A percentile compares a stretch with the other conserved stretches of the same genome.
Conservation (phyloP, 768 basidiomycete genomes). For the Sporobolomyces roseus region DNA sequence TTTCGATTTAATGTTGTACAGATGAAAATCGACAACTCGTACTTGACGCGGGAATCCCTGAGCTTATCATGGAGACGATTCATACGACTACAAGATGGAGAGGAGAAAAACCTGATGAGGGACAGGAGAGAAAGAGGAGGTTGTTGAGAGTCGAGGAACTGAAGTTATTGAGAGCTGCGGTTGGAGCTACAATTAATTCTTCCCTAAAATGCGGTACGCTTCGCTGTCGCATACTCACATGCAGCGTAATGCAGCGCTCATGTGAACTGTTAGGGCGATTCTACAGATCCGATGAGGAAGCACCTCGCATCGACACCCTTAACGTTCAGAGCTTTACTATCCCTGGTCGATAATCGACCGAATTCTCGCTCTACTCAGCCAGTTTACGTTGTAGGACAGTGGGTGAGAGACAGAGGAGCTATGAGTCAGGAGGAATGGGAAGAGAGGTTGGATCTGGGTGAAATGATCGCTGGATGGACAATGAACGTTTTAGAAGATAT, state of each 20-base stretch:
- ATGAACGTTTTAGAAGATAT: slow-evolving; percentile 40
- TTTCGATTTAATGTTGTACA: background rate
- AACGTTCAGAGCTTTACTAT: slow-evolving; percentile 20
- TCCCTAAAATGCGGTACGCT: slow-evolving; percentile 38
- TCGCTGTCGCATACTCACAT: background rate
- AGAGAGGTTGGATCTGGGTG: slow-evolving; percentile 2
- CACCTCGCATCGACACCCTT: background rate
- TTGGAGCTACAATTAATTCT: slow-evolving; percentile 35
- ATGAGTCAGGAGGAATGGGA: slow-evolving; percentile 9
- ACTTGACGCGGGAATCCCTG: slow-evolving; percentile 19
- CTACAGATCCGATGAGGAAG: slow-evolving; percentile 32
- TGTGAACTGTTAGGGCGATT: background rate
- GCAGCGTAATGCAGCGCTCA: background rate
- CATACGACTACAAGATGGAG: background rate
- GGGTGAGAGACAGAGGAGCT: background rate
- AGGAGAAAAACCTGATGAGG: background rate
- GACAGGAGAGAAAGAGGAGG: background rate
- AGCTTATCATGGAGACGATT: background rate
- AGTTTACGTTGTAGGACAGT: slow-evolving; percentile 9
- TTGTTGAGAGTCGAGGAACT: slow-evolving; percentile 10
- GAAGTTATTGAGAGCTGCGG: slow-evolving; percentile 17
- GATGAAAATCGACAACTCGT: slow-evolving; percentile 32
- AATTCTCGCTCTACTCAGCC: slow-evolving; percentile 1
- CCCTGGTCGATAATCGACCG: slow-evolving; percentile 24
- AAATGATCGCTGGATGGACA: slow-evolving; percentile 24